Conservation (phyloP, 1,139 yeast species). For the Yamadazyma blattariae region DNA sequence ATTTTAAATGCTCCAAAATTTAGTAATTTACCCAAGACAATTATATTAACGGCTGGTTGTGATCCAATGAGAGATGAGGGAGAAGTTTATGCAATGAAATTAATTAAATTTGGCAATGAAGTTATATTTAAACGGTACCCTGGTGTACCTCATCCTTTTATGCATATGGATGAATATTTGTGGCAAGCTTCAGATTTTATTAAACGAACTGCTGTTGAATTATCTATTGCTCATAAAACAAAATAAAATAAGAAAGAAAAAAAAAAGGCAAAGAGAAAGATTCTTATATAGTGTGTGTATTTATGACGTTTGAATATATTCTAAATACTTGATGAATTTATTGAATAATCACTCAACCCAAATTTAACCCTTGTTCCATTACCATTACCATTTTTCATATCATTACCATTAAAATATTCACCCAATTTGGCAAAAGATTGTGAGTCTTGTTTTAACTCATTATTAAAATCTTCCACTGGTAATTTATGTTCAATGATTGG, state of each 20-base stretch:
- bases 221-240: conserved; percentile 15
- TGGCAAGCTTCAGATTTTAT: conserved; percentile 27
- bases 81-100: conserved; percentile 38
- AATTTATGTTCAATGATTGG: conserved; percentile 3
- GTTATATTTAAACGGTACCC: conserved; percentile 34
- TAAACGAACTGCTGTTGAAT: conserved; percentile 17
- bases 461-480: conserved; percentile 2
- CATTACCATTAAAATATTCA: neutral
- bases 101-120: conserved; percentile 33
- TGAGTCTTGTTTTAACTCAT: neutral
- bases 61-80: conserved; percentile 48
- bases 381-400: neutral
- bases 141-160: conserved; percentile 49
- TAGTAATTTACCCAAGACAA: conserved; percentile 37
- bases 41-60: conserved; percentile 43
- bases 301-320: too few relatives aligned
- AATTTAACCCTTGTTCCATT: conserved; percentile 1
- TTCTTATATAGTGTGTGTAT: too few relatives aligned
- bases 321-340: conserved; percentile 2
- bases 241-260: neutral
- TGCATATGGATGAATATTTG: conserved; percentile 45
- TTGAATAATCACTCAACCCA: conserved; percentile 7
- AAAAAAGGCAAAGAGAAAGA: too few relatives aligned
- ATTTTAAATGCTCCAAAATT: conserved; percentile 48
- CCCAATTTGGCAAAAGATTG: too few relatives aligned